Evolutionary conservation across 208 protist species (phyloP).

Genomic region (Vickermania ingenoplastis): DNA sequence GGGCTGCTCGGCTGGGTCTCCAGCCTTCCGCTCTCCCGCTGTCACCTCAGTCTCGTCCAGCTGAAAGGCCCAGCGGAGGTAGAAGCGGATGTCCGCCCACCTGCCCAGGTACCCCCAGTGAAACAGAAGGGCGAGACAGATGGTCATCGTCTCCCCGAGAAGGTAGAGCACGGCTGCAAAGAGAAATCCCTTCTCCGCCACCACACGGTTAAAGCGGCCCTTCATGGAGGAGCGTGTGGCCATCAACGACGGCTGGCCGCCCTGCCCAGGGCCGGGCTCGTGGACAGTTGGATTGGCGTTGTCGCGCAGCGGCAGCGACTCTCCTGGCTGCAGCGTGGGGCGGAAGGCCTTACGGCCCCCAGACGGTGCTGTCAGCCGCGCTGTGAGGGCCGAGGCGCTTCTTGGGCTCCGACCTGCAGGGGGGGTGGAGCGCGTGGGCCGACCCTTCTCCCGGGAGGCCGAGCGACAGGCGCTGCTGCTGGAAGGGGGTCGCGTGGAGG

Average conservation of each 20-base stretch:
- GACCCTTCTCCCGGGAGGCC: too few species aligned
- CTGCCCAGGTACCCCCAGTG: slow-evolving; percentile 40
- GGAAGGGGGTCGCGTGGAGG: too few species aligned
- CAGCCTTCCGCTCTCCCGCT: too few species aligned
- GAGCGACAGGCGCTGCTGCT: too few species aligned
- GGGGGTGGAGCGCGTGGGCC: too few species aligned
- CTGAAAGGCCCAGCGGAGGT: slow-evolving; percentile 13
- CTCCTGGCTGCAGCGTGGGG: neutral
- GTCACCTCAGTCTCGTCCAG: slow-evolving; percentile 3
- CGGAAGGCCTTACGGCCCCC: neutral
- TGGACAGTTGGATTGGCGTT: neutral
- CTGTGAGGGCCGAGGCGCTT: neutral
- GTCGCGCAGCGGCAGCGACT: neutral
- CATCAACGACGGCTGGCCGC: slow-evolving; percentile 1
- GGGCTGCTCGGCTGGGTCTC: neutral
- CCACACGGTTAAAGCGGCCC: slow-evolving; percentile 67
- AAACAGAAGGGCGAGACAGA: slow-evolving; percentile 36
- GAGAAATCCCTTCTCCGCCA: slow-evolving; percentile 27
- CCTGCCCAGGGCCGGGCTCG: neutral
- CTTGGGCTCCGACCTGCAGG: too few species aligned
- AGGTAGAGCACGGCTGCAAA: slow-evolving; percentile 59
- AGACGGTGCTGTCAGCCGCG: neutral
- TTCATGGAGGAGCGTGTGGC: slow-evolving; percentile 21
- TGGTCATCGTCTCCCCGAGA: slow-evolving; percentile 51
- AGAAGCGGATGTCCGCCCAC: slow-evolving; percentile 35